Evolutionary conservation across 2,329 filamentous ascomycete species (phyloP), one percentile per base, ranked within the genome.

Genomic region (Aspergillus luchuensis): DNA sequence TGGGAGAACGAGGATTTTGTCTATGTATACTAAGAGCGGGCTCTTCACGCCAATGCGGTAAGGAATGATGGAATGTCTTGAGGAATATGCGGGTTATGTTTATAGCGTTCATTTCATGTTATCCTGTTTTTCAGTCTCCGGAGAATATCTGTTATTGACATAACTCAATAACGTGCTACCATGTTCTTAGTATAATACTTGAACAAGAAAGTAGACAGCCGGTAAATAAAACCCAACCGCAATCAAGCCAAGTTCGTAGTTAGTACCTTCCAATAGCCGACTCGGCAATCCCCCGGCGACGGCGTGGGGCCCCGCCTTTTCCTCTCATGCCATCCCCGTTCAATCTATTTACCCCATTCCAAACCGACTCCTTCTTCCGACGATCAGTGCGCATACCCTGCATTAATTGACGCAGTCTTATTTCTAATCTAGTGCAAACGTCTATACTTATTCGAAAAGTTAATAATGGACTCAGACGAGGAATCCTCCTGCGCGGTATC

Each of bases 1-100:
- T 72, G 84, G 66, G 77, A 84, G 72, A 88, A 88, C 63, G 85
- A 88, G 67, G 85, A 88, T 62, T 89, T 89, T 67, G 79, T 88
- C 6, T 89, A 85, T 72, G 80, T 88, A 2, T 85, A 79, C 54
- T 83, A 69, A 45, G 19, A 15, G 10, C 33, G 33, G 33, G 33
- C 11, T 36, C 33, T 36, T 11, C 11, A 5, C 10, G 5, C 33
- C 4, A 13, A 36, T 36, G 5, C 2, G 10, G 33, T 1, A 13
- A 36, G 11, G 33, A 5, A 36, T 5, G 4, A 13, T 15, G 33
- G 33, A 36, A 13, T 36, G 11, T 3, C 11, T 13, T 36, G 11
- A 10, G 19, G 17, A 11, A 45, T 45, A 45, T 19, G 41, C 4
- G 13, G 19, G 19, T 23, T 45, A 13, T 36, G 30, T 13, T 36